These are phyloP conservation scores for Babesia ovata DNA, from an alignment of 169 alveolate genomes.

Conservation along the genomic window DNA sequence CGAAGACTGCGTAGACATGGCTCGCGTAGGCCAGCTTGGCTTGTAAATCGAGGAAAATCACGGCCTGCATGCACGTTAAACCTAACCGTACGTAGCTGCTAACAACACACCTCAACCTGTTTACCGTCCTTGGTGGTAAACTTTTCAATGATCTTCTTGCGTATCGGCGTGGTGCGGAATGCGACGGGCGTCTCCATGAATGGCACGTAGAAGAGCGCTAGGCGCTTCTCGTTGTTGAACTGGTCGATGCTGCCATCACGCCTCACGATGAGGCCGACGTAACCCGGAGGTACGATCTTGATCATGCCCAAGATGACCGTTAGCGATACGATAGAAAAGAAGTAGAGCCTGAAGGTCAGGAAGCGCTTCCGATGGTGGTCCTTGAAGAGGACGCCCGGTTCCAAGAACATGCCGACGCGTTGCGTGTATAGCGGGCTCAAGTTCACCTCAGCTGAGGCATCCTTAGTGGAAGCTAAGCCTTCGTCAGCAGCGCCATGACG, in stretches of 20 bases:
- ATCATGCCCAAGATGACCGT: constrained; percentile 36
- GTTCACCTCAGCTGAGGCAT: background rate
- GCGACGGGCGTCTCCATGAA: constrained; percentile 59
- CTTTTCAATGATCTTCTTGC: constrained; percentile 51
- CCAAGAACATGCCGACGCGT: constrained; percentile 50
- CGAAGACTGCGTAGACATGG: constrained; percentile 73
- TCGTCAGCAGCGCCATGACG: background rate
- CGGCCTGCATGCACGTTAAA: constrained; percentile 26
- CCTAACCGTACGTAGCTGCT: background rate
- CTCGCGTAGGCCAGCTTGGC: constrained; percentile 73
- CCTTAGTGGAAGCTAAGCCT: background rate
- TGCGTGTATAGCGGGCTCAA: constrained; percentile 61
- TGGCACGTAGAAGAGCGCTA: constrained; percentile 60
- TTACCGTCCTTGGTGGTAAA: constrained; percentile 52
- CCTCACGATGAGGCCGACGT: constrained; percentile 60
- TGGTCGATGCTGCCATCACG: constrained; percentile 62
- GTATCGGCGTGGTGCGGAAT: constrained; percentile 62
- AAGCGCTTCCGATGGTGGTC: constrained; percentile 20
- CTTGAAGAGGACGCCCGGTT: constrained; percentile 59
- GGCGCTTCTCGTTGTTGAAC: constrained; percentile 47
- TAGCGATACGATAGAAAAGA: constrained; percentile 48
- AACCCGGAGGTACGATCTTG: constrained; percentile 65
- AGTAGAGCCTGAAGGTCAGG: constrained; percentile 36
- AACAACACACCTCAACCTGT: constrained; percentile 34
- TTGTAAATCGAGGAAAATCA: constrained; percentile 46